Evolutionary conservation across 2,329 filamentous ascomycete genomes (phyloP).

Genomic region (Verticillium longisporum): DNA sequence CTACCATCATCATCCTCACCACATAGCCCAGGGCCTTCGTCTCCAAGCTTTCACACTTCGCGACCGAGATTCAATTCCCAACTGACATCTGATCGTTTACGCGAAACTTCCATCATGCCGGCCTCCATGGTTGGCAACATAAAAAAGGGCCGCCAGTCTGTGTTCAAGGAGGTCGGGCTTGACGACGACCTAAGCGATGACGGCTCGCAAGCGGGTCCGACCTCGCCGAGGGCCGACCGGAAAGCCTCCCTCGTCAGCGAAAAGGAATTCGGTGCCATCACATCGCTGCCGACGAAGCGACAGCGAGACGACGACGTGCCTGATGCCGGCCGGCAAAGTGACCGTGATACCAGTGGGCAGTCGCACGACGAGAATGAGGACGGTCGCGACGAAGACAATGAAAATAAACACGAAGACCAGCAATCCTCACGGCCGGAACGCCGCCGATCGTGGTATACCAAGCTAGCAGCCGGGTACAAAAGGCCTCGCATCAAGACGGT

Average conservation of each 20-base stretch:
- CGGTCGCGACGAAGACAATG: slow-evolving; percentile 12
- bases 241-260: slow-evolving; percentile 16
- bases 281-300: slow-evolving; percentile 12
- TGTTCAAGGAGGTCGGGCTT: slow-evolving; percentile 46
- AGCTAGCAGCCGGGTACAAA: slow-evolving; percentile 22
- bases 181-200: slow-evolving; percentile 24
- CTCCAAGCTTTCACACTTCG: slow-evolving; percentile 12
- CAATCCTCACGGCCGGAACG: slow-evolving; percentile 15
- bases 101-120: slow-evolving; percentile 35
- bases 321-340: neutral
- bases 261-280: slow-evolving; percentile 22
- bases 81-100: slow-evolving; percentile 42
- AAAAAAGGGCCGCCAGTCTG: slow-evolving; percentile 41
- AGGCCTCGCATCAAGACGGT: slow-evolving; percentile 35
- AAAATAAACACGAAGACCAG: slow-evolving; percentile 15
- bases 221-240: slow-evolving; percentile 1
- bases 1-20: neutral
- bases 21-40: neutral
- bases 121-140: slow-evolving; percentile 35
- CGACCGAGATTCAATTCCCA: slow-evolving; percentile 45
- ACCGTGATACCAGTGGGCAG: neutral
- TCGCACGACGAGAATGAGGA: neutral
- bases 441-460: slow-evolving; percentile 32
- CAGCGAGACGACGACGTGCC: slow-evolving; percentile 6
- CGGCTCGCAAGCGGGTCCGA: slow-evolving; percentile 2